Evolutionary conservation across 805 yeast genomes (phyloP).

Genomic region (Teunomyces gatunensis): DNA sequence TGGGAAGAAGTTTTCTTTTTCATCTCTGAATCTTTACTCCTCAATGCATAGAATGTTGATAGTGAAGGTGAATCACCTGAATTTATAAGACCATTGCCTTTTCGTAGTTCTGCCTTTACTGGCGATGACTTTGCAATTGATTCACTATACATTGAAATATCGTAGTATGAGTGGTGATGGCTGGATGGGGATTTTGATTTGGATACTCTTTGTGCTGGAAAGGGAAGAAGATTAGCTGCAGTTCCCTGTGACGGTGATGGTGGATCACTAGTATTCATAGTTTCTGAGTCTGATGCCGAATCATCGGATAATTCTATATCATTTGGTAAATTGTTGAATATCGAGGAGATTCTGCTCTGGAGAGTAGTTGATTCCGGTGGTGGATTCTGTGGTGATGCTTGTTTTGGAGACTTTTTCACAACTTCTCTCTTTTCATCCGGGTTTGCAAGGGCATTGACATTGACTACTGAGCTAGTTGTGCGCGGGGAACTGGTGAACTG

Average conservation of each 20-base stretch:
- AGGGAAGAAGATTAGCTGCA: conserved; percentile 1
- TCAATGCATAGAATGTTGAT: conserved; percentile 25
- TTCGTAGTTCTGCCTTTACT: conserved; percentile 20
- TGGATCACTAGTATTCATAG: conserved; percentile 14
- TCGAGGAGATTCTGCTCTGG: conserved; percentile 34
- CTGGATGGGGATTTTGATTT: neutral
- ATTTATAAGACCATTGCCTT: conserved; percentile 5
- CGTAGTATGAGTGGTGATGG: conserved; percentile 13
- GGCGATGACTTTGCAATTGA: conserved; percentile 28
- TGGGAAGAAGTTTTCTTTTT: conserved; percentile 29
- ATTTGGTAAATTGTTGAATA: conserved; percentile 45
- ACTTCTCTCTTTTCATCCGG: conserved; percentile 6
- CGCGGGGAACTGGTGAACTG: neutral
- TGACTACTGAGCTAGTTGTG: conserved; percentile 30
- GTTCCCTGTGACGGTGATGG: neutral
- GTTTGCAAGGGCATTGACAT: conserved; percentile 29
- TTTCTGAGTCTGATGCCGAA: conserved; percentile 42
- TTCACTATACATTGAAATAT: conserved; percentile 22
- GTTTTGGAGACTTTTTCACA: neutral
- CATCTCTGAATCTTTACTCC: conserved; percentile 16
- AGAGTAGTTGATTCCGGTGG: conserved; percentile 13
- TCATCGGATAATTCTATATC: conserved; percentile 47
- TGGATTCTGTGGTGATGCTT: neutral
- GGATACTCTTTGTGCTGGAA: neutral
- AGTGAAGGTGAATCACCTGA: conserved; percentile 19